Base-by-base conservation (phyloP, 2,329 filamentous ascomycete genomes). In the Neonectria ditissima region DNA sequence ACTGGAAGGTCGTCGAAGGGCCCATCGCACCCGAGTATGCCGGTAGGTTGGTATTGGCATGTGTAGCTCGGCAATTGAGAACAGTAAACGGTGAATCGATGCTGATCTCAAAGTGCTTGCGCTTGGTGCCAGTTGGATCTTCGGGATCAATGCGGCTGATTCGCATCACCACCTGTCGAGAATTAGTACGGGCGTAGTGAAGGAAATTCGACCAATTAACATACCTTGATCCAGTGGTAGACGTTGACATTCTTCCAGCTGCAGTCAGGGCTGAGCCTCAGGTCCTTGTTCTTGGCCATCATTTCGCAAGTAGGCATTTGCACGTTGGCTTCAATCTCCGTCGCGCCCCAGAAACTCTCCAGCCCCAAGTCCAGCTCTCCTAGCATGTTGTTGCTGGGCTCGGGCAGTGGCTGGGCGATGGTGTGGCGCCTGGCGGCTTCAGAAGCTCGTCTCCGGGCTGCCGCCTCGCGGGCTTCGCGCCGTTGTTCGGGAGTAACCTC, bases 31-130 rank as follows among this genome's bases (percentile, higher is more conserved):
- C 82, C 7, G 82, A 80, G 77, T 97, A 97, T 16, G 92, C 91
- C 0, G 94, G 94, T 11, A 97, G 85, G 13, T 89, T 89, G 26
- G 92, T 97, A 78, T 97, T 97, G 53, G 92, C 91, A 76, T 96
- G 92, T 1, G 93, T 97, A n/a, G 94, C 94, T 66, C 92, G 92
- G 81, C 94, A 97, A 66, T 94, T 95, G 51, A 97, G 90, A 48
- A 97, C 93, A 65, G 95, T 95, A 76, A 97, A 95, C 1, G 94
- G 94, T 1, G 94, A 97, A 79, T 97, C 94, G 71, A 97, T 97
- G 69, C 93, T 97, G 73, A 97, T 97, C 78, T 97, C 94, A 70
- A 97, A 97, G 76, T 97, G 94, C 34, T 94, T 88, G 67, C 94
- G 88, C 75, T 94, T 94, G 66, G 82, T 85, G 37, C 85, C 86